Percentiles rank a stretch among this genome's conserved stretches.
phyloP scores from a whole-genome alignment of 2,329 filamentous ascomycete species.

The Fusarium incarnatum region DNA sequence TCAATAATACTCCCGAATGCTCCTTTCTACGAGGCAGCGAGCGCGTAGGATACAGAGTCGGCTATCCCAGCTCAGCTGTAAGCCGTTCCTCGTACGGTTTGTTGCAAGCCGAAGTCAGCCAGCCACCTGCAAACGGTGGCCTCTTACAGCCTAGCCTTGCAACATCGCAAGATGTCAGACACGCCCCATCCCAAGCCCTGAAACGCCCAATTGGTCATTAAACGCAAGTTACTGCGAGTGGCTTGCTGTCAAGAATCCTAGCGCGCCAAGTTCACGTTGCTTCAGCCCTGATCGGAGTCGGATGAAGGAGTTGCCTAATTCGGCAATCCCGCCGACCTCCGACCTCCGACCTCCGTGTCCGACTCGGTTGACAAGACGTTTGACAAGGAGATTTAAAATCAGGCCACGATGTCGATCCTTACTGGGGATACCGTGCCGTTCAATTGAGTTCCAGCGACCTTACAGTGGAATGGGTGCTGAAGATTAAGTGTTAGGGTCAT shows the following conservation, averaged over 20 bases:
- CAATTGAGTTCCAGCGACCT: neutral
- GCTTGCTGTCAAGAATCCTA: neutral
- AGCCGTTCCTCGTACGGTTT: neutral
- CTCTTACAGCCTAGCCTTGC: too few species aligned
- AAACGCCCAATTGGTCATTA: neutral
- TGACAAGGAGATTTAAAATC: neutral
- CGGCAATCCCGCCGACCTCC: neutral
- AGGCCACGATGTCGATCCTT: neutral
- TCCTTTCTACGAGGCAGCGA: neutral
- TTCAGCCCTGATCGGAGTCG: neutral
- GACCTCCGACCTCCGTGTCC: neutral
- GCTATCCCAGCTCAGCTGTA: neutral
- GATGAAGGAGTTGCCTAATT: neutral
- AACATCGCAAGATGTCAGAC: neutral
- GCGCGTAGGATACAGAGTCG: conserved; percentile 1
- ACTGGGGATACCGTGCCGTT: neutral
- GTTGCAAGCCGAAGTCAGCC: neutral
- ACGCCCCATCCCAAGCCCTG: neutral
- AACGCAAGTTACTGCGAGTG: neutral
- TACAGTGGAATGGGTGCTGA: neutral
- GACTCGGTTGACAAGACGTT: neutral
- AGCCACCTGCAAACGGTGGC: neutral
- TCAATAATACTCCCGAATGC: neutral
- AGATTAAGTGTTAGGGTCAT: conserved; percentile 1
- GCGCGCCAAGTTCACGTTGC: neutral